These are phyloP conservation scores for Vanderwaltozyma verrucispora DNA, from an alignment of 805 yeast species.

Conservation along the genomic window DNA sequence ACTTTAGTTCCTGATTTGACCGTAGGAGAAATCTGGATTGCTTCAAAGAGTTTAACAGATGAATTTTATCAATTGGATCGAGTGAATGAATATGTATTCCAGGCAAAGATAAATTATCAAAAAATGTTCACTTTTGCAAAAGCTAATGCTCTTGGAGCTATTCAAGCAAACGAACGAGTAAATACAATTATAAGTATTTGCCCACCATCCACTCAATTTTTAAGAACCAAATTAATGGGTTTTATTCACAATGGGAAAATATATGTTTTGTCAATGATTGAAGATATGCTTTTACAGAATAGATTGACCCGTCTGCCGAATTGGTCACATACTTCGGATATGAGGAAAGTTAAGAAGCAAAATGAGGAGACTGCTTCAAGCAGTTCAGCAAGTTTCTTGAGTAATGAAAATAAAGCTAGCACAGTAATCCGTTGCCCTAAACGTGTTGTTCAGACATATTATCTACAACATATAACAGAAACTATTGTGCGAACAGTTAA, in stretches of 20 bases:
- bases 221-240: conserved; percentile 86
- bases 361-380: background rate
- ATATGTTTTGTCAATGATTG: conserved; percentile 80
- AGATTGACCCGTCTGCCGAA: conserved; percentile 25
- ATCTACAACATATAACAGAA: conserved; percentile 76
- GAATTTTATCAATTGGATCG: conserved; percentile 29
- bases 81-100: conserved; percentile 28
- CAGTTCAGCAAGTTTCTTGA: no score
- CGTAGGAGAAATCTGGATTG: conserved; percentile 98
- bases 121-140: conserved; percentile 20
- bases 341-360: conserved; percentile 11
- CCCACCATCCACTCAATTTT: conserved; percentile 34
- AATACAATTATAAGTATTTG: conserved; percentile 22
- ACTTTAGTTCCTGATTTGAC: conserved; percentile 62
- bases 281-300: conserved; percentile 75
- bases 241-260: conserved; percentile 81
- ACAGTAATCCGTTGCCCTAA: conserved; percentile 3
- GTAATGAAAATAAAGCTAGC: background rate
- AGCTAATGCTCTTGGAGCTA: conserved; percentile 1
- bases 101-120: conserved; percentile 24
- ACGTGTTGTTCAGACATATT: conserved; percentile 39
- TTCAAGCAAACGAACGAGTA: conserved; percentile 15
- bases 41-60: conserved; percentile 75
- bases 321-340: conserved; percentile 29
- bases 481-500: conserved; percentile 75